These are phyloP conservation scores for Aspergillus pseudoterreus DNA, from an alignment of 2,329 filamentous ascomycete species.

Conservation along the genomic window DNA sequence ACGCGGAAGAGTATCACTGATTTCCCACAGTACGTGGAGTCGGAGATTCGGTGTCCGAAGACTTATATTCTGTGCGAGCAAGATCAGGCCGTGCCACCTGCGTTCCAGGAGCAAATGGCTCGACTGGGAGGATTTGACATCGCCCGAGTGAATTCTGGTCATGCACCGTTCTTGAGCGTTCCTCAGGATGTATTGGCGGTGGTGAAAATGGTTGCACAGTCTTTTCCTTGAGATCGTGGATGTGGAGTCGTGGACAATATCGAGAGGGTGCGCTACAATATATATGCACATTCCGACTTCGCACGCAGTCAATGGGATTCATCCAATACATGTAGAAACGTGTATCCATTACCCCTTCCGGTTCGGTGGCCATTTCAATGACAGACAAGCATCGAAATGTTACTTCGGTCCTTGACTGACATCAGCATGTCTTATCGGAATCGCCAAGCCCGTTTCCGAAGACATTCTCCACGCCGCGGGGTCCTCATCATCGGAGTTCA, in stretches of 20 bases:
- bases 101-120: conserved; percentile 16
- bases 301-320: too few relatives aligned
- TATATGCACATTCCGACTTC: too few relatives aligned
- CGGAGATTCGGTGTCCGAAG: conserved; percentile 5
- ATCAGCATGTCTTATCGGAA: neutral
- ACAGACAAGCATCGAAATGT: neutral
- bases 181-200: neutral
- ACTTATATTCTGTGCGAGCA: conserved; percentile 14
- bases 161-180: neutral
- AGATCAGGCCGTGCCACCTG: conserved; percentile 19
- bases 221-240: neutral
- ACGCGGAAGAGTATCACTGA: conserved; percentile 1
- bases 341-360: neutral
- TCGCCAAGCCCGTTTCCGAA: neutral
- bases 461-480: too few relatives aligned
- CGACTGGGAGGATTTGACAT: neutral
- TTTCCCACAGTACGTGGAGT: conserved; percentile 8
- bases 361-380: neutral
- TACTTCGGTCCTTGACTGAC: neutral
- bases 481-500: too few relatives aligned
- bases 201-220: neutral
- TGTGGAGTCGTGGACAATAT: too few relatives aligned
- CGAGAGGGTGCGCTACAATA: too few relatives aligned
- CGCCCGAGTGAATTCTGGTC: neutral
- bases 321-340: too few relatives aligned